These are phyloP conservation scores for Verticillium klebahnii DNA, from an alignment of 2,329 filamentous ascomycete species.

Conservation along the genomic window DNA sequence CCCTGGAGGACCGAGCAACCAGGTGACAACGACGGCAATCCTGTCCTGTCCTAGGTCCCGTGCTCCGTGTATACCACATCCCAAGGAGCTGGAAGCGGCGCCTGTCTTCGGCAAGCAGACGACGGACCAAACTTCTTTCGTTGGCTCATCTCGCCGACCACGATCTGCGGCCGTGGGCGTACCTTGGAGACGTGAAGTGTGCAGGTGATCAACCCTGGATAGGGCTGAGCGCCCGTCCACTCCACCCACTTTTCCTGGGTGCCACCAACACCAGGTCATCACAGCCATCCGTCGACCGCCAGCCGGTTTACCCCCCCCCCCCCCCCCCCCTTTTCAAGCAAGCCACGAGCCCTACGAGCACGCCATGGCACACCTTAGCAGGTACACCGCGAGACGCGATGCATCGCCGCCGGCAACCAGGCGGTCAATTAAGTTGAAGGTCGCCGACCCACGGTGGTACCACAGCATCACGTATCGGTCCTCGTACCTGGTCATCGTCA, in stretches of 20 bases:
- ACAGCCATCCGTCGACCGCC: background rate
- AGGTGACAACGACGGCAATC: background rate
- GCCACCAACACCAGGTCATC: background rate
- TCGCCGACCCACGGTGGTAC: background rate
- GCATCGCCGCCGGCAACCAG: background rate
- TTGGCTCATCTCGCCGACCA: background rate
- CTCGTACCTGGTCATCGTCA: background rate
- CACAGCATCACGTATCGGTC: background rate
- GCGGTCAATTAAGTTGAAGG: background rate
- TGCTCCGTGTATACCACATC: background rate
- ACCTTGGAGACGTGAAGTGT: background rate
- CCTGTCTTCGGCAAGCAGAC: background rate
- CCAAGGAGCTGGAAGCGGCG: background rate
- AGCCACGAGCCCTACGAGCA: background rate
- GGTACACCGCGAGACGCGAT: background rate
- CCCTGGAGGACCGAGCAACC: background rate
- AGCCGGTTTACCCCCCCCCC: no score
- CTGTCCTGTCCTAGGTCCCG: background rate
- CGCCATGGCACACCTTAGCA: background rate
- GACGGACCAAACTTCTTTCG: background rate
- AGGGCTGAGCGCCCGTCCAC: background rate
- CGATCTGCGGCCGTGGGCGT: background rate
- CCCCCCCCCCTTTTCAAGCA: background rate
- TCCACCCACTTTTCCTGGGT: background rate
- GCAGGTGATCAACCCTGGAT: background rate